phyloP scores from a whole-genome alignment of 768 basidiomycete species.

The Naganishia onofrii region DNA sequence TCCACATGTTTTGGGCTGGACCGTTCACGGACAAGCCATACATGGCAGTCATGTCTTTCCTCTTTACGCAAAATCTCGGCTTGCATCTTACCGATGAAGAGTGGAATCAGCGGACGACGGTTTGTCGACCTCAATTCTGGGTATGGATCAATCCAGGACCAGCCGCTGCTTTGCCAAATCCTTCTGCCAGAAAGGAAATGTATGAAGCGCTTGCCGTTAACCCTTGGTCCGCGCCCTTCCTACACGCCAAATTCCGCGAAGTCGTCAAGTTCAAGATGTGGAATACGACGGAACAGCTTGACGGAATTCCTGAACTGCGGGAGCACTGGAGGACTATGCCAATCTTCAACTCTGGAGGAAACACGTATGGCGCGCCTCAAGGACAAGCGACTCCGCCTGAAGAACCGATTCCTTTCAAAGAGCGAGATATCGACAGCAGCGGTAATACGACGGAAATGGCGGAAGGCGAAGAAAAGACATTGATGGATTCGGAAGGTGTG shows the following conservation, averaged over 20 bases:
- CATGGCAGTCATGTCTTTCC: constrained; percentile 85
- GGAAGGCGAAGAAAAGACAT: constrained; percentile 10
- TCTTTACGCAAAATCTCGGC: constrained; percentile 91
- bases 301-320: constrained; percentile 81
- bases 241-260: constrained; percentile 86
- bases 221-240: constrained; percentile 92
- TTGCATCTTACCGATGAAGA: constrained; percentile 61
- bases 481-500: constrained; percentile 28
- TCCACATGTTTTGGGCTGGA: constrained; percentile 99
- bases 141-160: constrained; percentile 99
- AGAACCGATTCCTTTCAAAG: constrained; percentile 36
- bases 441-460: constrained; percentile 21
- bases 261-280: constrained; percentile 93
- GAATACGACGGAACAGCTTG: constrained; percentile 97
- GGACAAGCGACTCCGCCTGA: constrained; percentile 28
- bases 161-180: constrained; percentile 82
- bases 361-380: constrained; percentile 42
- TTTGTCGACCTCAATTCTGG: constrained; percentile 92
- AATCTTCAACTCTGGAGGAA: constrained; percentile 67
- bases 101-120: constrained; percentile 54
- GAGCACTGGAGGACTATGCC: constrained; percentile 83
- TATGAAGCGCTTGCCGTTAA: constrained; percentile 70
- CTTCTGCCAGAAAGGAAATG: constrained; percentile 77
- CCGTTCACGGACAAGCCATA: constrained; percentile 99
- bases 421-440: constrained; percentile 36